These are phyloP conservation scores for Glarea lozoyensis DNA, from an alignment of 495 filamentous ascomycete genomes.

Conservation along the genomic window DNA sequence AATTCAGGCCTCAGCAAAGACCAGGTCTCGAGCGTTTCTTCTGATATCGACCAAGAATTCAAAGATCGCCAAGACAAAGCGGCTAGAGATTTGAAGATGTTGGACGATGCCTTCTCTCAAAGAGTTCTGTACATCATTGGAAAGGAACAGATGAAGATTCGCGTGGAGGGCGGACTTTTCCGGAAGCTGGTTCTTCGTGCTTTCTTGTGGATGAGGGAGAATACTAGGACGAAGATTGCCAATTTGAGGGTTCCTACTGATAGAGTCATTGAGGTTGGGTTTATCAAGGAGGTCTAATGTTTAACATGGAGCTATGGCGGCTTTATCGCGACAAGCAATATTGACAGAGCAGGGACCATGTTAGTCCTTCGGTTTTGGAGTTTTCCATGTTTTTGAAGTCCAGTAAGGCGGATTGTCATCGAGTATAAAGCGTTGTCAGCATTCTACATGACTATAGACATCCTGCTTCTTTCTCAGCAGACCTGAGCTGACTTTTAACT, in stretches of 20 bases:
- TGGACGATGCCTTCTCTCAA: constrained; percentile 38
- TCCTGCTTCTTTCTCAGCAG: too few species aligned
- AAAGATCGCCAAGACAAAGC: constrained; percentile 2
- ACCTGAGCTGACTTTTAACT: too few species aligned
- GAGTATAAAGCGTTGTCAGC: too few species aligned
- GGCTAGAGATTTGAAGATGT: constrained; percentile 4
- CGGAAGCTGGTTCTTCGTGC: constrained; percentile 37
- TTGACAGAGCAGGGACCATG: too few species aligned
- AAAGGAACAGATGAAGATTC: constrained; percentile 59
- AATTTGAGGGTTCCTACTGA: constrained; percentile 51
- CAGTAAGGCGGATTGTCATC: too few species aligned
- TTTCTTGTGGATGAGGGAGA: constrained; percentile 61
- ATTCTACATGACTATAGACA: too few species aligned
- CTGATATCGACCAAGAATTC: not conserved
- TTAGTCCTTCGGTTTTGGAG: too few species aligned
- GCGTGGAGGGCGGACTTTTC: constrained; percentile 29
- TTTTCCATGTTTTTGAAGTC: too few species aligned
- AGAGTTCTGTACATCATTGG: constrained; percentile 62
- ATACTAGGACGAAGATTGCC: constrained; percentile 52
- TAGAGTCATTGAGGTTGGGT: constrained; percentile 58
- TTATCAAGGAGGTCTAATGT: constrained; percentile 54
- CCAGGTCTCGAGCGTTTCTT: not conserved
- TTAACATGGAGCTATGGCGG: too few species aligned
- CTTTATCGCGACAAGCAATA: too few species aligned
- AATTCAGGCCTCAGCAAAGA: constrained; percentile 4